Percentiles rank a stretch among this genome's conserved stretches.
Evolutionary conservation across 2,329 filamentous ascomycete species (phyloP).

Genomic region (Epichloe bromicola): DNA sequence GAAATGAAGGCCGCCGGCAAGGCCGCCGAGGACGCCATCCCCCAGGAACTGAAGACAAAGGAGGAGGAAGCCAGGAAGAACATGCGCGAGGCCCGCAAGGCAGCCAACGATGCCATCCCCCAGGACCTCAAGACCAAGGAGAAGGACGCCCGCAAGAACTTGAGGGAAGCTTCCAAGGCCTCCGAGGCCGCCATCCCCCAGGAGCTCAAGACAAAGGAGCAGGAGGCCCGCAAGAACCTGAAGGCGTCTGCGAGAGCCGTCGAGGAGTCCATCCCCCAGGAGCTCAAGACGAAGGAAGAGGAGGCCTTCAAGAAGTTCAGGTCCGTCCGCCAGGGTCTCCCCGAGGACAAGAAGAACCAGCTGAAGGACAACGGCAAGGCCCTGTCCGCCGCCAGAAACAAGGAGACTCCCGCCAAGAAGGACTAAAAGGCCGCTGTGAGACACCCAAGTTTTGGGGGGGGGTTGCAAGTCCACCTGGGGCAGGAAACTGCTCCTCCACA

Average conservation of each 20-base stretch:
- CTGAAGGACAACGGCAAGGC: not conserved
- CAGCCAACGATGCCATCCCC: not conserved
- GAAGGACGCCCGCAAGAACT: not conserved
- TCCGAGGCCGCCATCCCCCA: conserved; percentile 2
- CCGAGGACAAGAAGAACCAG: not conserved
- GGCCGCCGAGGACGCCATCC: not conserved
- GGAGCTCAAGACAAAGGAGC: conserved; percentile 1
- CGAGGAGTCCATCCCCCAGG: too few relatives aligned
- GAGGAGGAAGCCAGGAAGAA: not conserved
- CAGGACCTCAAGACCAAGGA: not conserved
- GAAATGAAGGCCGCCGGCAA: not conserved
- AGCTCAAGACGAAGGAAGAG: not conserved
- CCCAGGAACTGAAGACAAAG: not conserved
- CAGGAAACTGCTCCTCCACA: too few relatives aligned
- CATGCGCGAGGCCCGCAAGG: not conserved
- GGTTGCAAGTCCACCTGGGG: too few relatives aligned
- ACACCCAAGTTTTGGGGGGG: too few relatives aligned
- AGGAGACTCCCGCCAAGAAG: not conserved
- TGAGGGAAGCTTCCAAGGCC: not conserved
- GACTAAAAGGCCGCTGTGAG: too few relatives aligned
- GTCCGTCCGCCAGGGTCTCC: not conserved
- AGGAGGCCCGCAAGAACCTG: too few relatives aligned
- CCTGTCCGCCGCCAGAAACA: not conserved
- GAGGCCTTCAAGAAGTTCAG: not conserved
- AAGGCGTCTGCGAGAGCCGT: too few relatives aligned